Percentiles rank a stretch among this genome's conserved stretches.
Conservation (phyloP, 1,284 basidiomycete species). For the Pascua guehoae region DNA sequence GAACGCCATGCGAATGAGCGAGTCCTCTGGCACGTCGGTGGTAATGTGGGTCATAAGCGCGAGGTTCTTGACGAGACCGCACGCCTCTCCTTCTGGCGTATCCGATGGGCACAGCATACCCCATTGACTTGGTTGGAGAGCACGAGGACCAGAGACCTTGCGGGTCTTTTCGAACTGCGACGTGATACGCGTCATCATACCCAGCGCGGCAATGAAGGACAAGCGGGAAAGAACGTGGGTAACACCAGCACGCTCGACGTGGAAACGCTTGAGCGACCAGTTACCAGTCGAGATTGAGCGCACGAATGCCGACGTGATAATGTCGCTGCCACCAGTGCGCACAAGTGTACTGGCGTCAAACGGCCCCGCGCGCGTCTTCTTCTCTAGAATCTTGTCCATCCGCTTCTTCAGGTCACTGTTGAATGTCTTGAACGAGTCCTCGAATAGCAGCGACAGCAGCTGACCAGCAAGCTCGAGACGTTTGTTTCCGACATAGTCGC, state of each 20-base stretch:
- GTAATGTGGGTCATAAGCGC: slow-evolving; percentile 99
- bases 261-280: slow-evolving; percentile 99
- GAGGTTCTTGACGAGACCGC: slow-evolving; percentile 96
- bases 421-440: slow-evolving; percentile 99
- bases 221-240: slow-evolving; percentile 95
- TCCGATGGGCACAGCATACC: slow-evolving; percentile 98
- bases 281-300: slow-evolving; percentile 99
- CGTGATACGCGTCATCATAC: slow-evolving; percentile 99
- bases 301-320: slow-evolving; percentile 93
- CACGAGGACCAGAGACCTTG: slow-evolving; percentile 96
- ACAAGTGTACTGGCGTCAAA: slow-evolving; percentile 81
- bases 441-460: slow-evolving; percentile 89
- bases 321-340: slow-evolving; percentile 56
- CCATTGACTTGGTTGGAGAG: slow-evolving; percentile 98
- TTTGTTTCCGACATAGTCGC: slow-evolving; percentile 99
- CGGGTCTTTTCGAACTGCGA: slow-evolving; percentile 99
- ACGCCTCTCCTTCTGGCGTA: slow-evolving; percentile 99
- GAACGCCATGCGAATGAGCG: slow-evolving; percentile 83
- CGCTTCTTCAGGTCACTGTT: slow-evolving; percentile 92
- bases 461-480: slow-evolving; percentile 96
- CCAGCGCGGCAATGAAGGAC: slow-evolving; percentile 93
- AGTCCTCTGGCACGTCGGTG: slow-evolving; percentile 95
- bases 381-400: slow-evolving; percentile 98
- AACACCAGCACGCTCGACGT: slow-evolving; percentile 98
- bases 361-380: slow-evolving; percentile 88